Percentiles rank a stretch among this genome's conserved stretches.
phyloP scores from a whole-genome alignment of 768 basidiomycete species.

The Mycena venus region DNA sequence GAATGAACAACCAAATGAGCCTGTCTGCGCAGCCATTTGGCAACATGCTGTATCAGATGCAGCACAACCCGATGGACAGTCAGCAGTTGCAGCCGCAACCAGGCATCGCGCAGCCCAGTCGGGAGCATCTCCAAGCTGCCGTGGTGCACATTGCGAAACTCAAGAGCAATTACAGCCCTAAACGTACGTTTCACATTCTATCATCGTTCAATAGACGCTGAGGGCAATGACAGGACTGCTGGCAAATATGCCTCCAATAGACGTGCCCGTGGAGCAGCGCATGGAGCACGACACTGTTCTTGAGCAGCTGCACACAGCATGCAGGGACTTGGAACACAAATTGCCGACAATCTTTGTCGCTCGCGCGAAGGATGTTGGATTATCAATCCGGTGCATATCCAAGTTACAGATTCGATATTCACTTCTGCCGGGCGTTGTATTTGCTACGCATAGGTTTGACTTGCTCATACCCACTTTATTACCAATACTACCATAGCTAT shows the following conservation, averaged over 20 bases:
- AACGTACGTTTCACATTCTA: conserved; percentile 39
- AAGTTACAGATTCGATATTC: too few relatives aligned
- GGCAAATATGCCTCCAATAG: conserved; percentile 46
- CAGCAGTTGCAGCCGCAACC: conserved; percentile 34
- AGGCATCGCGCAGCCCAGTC: conserved; percentile 33
- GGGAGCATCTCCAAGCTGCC: conserved; percentile 50
- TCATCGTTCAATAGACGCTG: background rate
- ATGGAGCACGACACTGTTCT: conserved; percentile 64
- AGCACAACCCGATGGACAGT: conserved; percentile 35
- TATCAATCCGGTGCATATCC: too few relatives aligned
- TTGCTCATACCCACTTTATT: too few relatives aligned
- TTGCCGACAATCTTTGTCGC: conserved; percentile 61
- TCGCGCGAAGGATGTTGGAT: too few relatives aligned
- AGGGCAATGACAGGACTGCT: conserved; percentile 47
- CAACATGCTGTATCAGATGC: conserved; percentile 6
- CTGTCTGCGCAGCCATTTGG: conserved; percentile 1
- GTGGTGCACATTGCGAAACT: conserved; percentile 42
- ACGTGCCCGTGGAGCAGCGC: conserved; percentile 67
- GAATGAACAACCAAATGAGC: conserved; percentile 12
- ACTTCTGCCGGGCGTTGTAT: too few relatives aligned
- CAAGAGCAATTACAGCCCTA: conserved; percentile 50
- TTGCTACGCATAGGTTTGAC: too few relatives aligned
- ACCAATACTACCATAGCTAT: too few relatives aligned
- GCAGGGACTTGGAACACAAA: conserved; percentile 63
- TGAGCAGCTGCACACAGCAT: conserved; percentile 61